phyloP scores from a whole-genome alignment of 2,329 filamentous ascomycete genomes.

The Sarocladium brachiariae region DNA sequence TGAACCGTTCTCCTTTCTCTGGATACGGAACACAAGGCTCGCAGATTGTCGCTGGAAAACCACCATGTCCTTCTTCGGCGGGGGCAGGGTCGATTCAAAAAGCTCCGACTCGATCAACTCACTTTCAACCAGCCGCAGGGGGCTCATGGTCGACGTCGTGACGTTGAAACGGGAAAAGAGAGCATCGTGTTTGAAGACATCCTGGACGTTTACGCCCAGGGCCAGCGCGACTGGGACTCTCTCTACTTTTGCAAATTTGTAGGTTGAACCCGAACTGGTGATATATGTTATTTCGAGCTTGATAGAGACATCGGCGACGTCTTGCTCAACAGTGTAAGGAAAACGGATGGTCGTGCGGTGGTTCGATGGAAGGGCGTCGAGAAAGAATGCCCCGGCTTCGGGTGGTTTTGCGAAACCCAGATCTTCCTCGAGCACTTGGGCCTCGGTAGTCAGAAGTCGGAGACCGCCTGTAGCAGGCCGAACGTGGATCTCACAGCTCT shows the following conservation, averaged over 20 bases:
- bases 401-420: slow-evolving; percentile 41
- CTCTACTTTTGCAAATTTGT: slow-evolving; percentile 39
- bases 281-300: slow-evolving; percentile 71
- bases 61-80: slow-evolving; percentile 36
- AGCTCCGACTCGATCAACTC: slow-evolving; percentile 63
- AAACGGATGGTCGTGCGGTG: slow-evolving; percentile 54
- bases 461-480: slow-evolving; percentile 60
- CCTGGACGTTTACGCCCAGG: slow-evolving; percentile 92
- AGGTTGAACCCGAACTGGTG: slow-evolving; percentile 51
- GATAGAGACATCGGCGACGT: slow-evolving; percentile 62
- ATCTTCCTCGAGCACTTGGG: slow-evolving; percentile 31
- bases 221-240: slow-evolving; percentile 68
- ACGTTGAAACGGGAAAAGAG: slow-evolving; percentile 90
- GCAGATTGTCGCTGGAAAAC: slow-evolving; percentile 79
- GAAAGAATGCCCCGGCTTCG: slow-evolving; percentile 46
- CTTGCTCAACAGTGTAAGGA: slow-evolving; percentile 79
- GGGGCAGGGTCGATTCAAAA: slow-evolving; percentile 56
- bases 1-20: slow-evolving; percentile 36
- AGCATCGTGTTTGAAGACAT: slow-evolving; percentile 78
- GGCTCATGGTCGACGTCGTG: slow-evolving; percentile 68
- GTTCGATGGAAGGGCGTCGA: slow-evolving; percentile 38
- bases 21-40: slow-evolving; percentile 73
- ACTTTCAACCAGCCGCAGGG: slow-evolving; percentile 66
- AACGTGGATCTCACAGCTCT: slow-evolving; percentile 52
- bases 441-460: slow-evolving; percentile 55